Evolutionary conservation across 2,329 filamentous ascomycete genomes (phyloP), one percentile per base, ranked within the genome.

Genomic region (Penicillium sp.): DNA sequence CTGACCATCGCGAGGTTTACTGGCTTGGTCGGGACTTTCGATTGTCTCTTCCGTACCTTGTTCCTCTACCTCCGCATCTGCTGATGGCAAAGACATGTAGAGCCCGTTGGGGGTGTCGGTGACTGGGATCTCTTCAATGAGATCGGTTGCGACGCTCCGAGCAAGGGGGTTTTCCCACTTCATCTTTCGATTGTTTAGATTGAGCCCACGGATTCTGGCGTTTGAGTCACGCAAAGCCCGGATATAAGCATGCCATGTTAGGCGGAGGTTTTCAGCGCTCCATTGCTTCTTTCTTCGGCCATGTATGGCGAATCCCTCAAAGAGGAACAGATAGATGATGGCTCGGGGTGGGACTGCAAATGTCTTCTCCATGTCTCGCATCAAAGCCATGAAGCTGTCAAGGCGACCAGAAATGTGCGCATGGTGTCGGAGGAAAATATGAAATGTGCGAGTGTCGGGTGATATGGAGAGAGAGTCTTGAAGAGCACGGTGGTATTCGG

Each of bases 381-480:
- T 76, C 42, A 91, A 83, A 45, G 84, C 81, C 10, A 84, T 83
- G 11, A 95, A 85, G 58, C 85, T 85, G 39, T 84, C 77, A 21
- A 97, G 79, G 59, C 95, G 81, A 14, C 93, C 93, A 3, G 85
- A 78, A 16, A 79, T 78, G 18, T 83, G 74, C 5, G 88, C 86
- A 65, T 90, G 88, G 68, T 96, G 83, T 42, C 88, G 85, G 56
- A 97, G 81, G 48, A 97, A 79, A 42, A 94, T 84, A 45, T 87
- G 84, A 69, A 90, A 97, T 0, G 92, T 97, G 36, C 84, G 82
- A 7, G 90, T 77, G 70, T 96, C 84, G 0, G 93, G 93, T 0
- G 83, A 81, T 27, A 93, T 81, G 1, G 84, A 81, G 7, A 89
- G 80, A 1, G 79, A 77, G 38, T 82, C 77, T 68, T 96, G 92